Conservation (phyloP, 2,329 filamentous ascomycete genomes). For the Celoporthe dispersa region DNA sequence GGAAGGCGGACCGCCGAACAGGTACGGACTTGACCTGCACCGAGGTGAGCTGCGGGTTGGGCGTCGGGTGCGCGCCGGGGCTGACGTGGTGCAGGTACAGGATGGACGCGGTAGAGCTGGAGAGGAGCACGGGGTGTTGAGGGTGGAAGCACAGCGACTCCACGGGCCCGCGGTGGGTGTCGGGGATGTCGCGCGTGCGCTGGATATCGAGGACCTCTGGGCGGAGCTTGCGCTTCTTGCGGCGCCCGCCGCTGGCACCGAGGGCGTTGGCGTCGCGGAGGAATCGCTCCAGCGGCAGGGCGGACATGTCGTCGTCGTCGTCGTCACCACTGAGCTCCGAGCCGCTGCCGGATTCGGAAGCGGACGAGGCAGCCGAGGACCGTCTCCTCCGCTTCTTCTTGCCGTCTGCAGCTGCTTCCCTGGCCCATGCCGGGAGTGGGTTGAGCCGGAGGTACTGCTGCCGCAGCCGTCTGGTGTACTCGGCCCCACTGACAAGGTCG, state of each 20-base stretch:
- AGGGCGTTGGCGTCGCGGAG: conserved; percentile 76
- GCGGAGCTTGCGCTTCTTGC: conserved; percentile 72
- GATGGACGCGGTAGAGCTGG: conserved; percentile 83
- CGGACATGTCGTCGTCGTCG: conserved; percentile 63
- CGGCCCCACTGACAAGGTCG: conserved; percentile 82
- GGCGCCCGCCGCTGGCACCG: conserved; percentile 52
- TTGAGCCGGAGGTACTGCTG: conserved; percentile 72
- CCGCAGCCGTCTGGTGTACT: conserved; percentile 81
- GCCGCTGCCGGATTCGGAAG: conserved; percentile 39
- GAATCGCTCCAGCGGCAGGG: conserved; percentile 78
- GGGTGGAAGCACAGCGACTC: conserved; percentile 90
- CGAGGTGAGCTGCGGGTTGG: conserved; percentile 88
- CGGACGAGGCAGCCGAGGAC: conserved; percentile 52
- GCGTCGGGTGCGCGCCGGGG: conserved; percentile 72
- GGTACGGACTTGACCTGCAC: conserved; percentile 84
- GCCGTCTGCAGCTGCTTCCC: conserved; percentile 50
- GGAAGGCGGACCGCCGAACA: conserved; percentile 82
- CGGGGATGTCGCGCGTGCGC: conserved; percentile 82
- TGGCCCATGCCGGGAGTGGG: conserved; percentile 65
- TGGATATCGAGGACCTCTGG: conserved; percentile 92
- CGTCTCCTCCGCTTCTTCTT: conserved; percentile 55
- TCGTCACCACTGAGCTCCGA: conserved; percentile 39
- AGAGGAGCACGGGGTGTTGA: conserved; percentile 83
- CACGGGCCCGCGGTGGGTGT: conserved; percentile 77
- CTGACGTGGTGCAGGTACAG: conserved; percentile 89